These are phyloP conservation scores for Boletus insuetus DNA, from an alignment of 768 basidiomycete genomes.

Conservation along the genomic window DNA sequence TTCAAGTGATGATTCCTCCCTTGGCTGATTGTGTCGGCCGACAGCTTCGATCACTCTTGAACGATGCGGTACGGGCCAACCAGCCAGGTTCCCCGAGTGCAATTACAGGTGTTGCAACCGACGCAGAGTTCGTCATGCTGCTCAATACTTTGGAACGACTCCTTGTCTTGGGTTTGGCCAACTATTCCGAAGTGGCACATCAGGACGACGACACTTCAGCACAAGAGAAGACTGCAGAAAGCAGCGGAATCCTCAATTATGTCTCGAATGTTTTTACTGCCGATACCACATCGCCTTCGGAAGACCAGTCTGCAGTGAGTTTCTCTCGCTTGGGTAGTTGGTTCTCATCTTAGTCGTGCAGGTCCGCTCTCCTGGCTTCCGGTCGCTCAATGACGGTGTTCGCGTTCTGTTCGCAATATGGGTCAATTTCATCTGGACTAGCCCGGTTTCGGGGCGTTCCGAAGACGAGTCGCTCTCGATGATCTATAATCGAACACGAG, in stretches of 20 bases:
- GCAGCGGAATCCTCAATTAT: constrained; percentile 77
- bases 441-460: constrained; percentile 44
- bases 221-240: constrained; percentile 55
- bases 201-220: constrained; percentile 55
- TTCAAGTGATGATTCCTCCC: constrained; percentile 65
- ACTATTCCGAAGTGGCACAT: constrained; percentile 46
- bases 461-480: constrained; percentile 67
- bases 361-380: constrained; percentile 74
- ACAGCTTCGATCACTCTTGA: constrained; percentile 58
- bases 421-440: constrained; percentile 55
- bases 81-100: constrained; percentile 39
- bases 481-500: constrained; percentile 63
- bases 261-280: constrained; percentile 89
- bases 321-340: not conserved
- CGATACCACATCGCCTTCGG: constrained; percentile 49
- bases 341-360: constrained; percentile 8
- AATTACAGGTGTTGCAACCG: constrained; percentile 54
- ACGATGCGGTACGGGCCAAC: constrained; percentile 51
- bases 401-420: constrained; percentile 77
- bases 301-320: constrained; percentile 61
- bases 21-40: constrained; percentile 77
- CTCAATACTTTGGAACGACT: constrained; percentile 83
- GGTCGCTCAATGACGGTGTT: constrained; percentile 77
- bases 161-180: constrained; percentile 67
- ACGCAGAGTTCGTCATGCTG: constrained; percentile 82